These are phyloP conservation scores for Scutellaria barbata DNA, from an alignment of 257 asterid genomes.

Conservation along the genomic window DNA sequence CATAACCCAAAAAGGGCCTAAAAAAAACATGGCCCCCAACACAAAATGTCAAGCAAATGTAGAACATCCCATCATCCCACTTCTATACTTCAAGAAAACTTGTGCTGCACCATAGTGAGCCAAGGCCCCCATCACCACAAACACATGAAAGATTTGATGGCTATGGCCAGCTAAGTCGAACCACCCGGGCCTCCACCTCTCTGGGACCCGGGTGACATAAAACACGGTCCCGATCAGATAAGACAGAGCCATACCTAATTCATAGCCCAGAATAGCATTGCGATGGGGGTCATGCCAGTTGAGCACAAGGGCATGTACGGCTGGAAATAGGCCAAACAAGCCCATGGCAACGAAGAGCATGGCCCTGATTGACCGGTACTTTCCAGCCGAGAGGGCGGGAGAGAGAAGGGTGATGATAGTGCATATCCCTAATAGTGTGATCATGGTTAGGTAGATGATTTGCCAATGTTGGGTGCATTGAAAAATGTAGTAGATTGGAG, in stretches of 20 bases:
- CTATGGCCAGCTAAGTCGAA: conserved; percentile 96
- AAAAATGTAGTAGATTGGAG: conserved; percentile 93
- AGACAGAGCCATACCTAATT: conserved; percentile 74
- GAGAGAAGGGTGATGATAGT: conserved; percentile 70
- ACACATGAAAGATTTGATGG: conserved; percentile 89
- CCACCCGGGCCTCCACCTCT: conserved; percentile 92
- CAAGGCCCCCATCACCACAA: conserved; percentile 88
- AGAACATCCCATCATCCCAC: conserved; percentile 55
- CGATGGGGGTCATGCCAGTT: conserved; percentile 86
- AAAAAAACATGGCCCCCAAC: not conserved
- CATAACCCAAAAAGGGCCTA: not conserved
- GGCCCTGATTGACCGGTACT: conserved; percentile 72
- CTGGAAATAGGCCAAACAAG: conserved; percentile 79
- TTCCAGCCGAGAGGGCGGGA: conserved; percentile 64
- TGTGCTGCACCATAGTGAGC: conserved; percentile 97
- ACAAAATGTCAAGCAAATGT: conserved; percentile 25
- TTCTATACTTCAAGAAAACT: conserved; percentile 58
- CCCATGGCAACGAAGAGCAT: conserved; percentile 83
- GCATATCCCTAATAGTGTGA: conserved; percentile 72
- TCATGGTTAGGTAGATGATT: conserved; percentile 64
- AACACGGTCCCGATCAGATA: conserved; percentile 72
- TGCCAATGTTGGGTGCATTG: conserved; percentile 88
- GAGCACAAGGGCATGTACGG: conserved; percentile 58
- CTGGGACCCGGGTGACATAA: conserved; percentile 70
- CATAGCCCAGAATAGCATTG: conserved; percentile 58